A percentile compares a stretch with the other conserved stretches of the same genome.
phyloP scores from a whole-genome alignment of 1,284 basidiomycete genomes.

The Rhodotorula sp. region DNA sequence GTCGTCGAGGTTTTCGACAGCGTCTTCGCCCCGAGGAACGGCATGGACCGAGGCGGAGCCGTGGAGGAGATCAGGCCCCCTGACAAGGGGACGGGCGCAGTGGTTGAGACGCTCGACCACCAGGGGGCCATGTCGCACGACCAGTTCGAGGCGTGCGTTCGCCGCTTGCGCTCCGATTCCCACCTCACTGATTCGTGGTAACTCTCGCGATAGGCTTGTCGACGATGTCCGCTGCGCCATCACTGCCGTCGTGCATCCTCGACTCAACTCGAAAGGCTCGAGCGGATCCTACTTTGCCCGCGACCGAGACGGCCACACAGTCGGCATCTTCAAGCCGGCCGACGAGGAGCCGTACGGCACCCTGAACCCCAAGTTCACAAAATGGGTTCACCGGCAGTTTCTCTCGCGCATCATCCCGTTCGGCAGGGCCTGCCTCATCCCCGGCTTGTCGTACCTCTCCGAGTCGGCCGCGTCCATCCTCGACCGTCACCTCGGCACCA shows the following conservation, averaged over 20 bases:
- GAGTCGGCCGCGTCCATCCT: slow-evolving; percentile 84
- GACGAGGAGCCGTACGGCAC: slow-evolving; percentile 65
- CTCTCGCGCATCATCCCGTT: slow-evolving; percentile 55
- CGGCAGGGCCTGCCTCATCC: slow-evolving; percentile 78
- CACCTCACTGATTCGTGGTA: rapidly evolving
- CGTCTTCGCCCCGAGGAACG: neutral
- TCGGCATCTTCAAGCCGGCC: slow-evolving; percentile 81
- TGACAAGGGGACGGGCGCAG: neutral
- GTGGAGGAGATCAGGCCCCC: neutral
- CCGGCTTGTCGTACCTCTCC: slow-evolving; percentile 60
- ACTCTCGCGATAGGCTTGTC: slow-evolving; percentile 57
- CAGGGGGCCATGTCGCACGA: neutral
- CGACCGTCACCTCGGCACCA: slow-evolving; percentile 69
- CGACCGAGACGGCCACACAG: slow-evolving; percentile 64
- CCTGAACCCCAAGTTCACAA: slow-evolving; percentile 71
- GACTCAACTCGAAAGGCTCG: slow-evolving; percentile 82
- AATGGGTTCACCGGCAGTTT: slow-evolving; percentile 77
- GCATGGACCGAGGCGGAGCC: neutral
- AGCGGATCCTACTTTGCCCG: slow-evolving; percentile 84
- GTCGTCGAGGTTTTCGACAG: neutral
- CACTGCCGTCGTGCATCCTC: slow-evolving; percentile 73
- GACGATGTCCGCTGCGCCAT: slow-evolving; percentile 70
- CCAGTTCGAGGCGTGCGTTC: neutral
- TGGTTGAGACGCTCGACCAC: neutral
- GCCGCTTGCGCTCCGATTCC: neutral